Percentiles rank a stretch among this genome's conserved stretches.
phyloP scores from a whole-genome alignment of 2,329 filamentous ascomycete genomes.

The Fusarium nematophilum region DNA sequence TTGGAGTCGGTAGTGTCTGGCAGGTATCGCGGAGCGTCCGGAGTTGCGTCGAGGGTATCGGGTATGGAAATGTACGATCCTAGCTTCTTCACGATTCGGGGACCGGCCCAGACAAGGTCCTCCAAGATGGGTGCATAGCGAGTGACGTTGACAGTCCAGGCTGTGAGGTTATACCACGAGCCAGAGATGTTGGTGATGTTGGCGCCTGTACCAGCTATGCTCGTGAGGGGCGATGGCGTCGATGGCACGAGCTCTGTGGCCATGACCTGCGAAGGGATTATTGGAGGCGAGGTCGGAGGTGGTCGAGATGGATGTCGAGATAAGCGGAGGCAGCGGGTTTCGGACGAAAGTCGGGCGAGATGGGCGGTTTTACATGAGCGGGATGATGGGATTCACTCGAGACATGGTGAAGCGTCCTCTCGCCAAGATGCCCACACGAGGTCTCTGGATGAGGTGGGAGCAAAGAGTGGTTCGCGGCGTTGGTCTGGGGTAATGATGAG shows the following conservation, averaged over 20 bases:
- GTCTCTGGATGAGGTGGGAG: conserved; percentile 10
- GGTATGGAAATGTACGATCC: conserved; percentile 71
- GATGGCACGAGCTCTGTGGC: conserved; percentile 37
- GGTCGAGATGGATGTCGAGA: background rate
- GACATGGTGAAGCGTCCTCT: conserved; percentile 39
- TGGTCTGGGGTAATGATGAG: conserved; percentile 26
- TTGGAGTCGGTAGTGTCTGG: conserved; percentile 35
- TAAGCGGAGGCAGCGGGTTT: background rate
- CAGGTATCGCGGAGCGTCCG: conserved; percentile 53
- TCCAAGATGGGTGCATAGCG: conserved; percentile 72
- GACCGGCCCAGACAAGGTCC: conserved; percentile 76
- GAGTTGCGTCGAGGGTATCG: conserved; percentile 65
- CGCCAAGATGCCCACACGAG: conserved; percentile 21
- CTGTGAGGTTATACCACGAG: conserved; percentile 65
- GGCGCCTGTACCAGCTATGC: conserved; percentile 13
- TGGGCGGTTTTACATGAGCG: conserved; percentile 18
- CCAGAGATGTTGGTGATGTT: conserved; percentile 18
- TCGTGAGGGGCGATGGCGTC: conserved; percentile 34
- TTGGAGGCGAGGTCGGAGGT: conserved; percentile 11
- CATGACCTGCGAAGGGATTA: conserved; percentile 33
- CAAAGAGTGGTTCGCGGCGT: conserved; percentile 20
- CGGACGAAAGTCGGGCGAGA: background rate
- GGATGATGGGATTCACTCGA: conserved; percentile 20
- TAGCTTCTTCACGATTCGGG: conserved; percentile 75
- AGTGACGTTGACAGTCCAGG: conserved; percentile 69